These are phyloP conservation scores for Monosporascus sp. DNA, from an alignment of 2,329 filamentous ascomycete genomes.

Conservation along the genomic window DNA sequence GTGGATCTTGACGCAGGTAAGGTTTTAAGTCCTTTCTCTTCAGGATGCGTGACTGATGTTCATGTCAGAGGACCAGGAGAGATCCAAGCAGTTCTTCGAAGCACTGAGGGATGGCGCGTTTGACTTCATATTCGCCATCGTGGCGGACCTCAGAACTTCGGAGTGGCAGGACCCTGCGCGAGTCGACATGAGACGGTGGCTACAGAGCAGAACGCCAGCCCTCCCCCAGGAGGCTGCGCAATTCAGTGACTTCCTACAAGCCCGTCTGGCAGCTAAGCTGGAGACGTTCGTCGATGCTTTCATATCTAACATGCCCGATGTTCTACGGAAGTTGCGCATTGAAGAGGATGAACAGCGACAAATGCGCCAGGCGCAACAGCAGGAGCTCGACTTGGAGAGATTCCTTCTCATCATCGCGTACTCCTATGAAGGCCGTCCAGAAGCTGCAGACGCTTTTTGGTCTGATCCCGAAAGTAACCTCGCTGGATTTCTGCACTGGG, in stretches of 20 bases:
- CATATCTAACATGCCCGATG: conserved; percentile 92
- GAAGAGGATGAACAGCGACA: conserved; percentile 87
- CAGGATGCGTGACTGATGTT: conserved; percentile 17
- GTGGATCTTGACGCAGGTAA: conserved; percentile 58
- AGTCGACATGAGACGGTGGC: conserved; percentile 72
- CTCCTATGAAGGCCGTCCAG: conserved; percentile 78
- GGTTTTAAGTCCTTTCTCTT: conserved; percentile 7
- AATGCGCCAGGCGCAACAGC: conserved; percentile 59
- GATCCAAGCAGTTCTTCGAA: conserved; percentile 69
- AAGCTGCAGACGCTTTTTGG: conserved; percentile 88
- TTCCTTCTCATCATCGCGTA: conserved; percentile 92
- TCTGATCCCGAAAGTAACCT: conserved; percentile 86
- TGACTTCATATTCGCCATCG: conserved; percentile 83
- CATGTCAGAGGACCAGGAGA: conserved; percentile 60
- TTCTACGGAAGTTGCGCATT: conserved; percentile 75
- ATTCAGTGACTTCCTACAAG: conserved; percentile 69
- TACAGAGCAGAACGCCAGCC: conserved; percentile 73
- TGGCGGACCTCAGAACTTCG: conserved; percentile 72
- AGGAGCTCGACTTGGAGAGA: conserved; percentile 74
- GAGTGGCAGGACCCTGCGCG: conserved; percentile 88
- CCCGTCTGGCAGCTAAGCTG: conserved; percentile 70
- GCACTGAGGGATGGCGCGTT: conserved; percentile 84
- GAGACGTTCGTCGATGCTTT: conserved; percentile 88
- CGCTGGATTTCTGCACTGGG: conserved; percentile 93
- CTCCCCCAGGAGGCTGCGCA: conserved; percentile 62